Evolutionary conservation across 75 land plant genomes (phyloP).

Genomic region (Adiantum capillusveneris): DNA sequence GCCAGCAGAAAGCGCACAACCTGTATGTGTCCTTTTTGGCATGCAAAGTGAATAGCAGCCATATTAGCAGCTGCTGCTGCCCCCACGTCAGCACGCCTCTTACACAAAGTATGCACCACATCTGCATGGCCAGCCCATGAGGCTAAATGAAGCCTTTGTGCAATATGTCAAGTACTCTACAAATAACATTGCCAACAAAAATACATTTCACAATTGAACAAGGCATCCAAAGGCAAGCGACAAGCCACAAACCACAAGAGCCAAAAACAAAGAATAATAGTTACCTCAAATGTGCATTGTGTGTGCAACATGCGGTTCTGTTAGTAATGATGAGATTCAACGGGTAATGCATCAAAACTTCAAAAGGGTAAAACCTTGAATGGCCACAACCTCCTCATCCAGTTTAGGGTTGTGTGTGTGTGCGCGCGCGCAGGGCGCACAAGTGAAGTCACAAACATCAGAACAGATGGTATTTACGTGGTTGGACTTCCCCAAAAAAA

Average conservation of each 20-base stretch:
- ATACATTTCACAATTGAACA: not conserved
- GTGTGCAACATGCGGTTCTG: too few relatives aligned
- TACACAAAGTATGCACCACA: slow-evolving; percentile 68
- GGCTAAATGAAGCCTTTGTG: slow-evolving; percentile 75
- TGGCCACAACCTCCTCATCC: not conserved
- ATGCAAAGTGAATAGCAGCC: slow-evolving; percentile 95
- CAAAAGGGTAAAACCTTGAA: too few relatives aligned
- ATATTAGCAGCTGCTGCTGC: slow-evolving; percentile 94
- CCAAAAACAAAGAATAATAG: too few relatives aligned
- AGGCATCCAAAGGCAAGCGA: not conserved
- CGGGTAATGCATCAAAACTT: too few relatives aligned
- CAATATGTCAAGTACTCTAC: not conserved
- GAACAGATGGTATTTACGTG: too few relatives aligned
- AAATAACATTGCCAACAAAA: not conserved
- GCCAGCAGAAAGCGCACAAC: slow-evolving; percentile 56
- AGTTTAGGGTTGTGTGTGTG: not conserved
- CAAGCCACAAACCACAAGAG: slow-evolving; percentile 10
- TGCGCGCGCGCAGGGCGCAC: not conserved
- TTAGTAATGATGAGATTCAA: too few relatives aligned
- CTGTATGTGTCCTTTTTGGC: slow-evolving; percentile 92
- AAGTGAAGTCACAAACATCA: not conserved
- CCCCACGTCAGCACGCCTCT: slow-evolving; percentile 67
- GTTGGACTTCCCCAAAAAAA: not conserved
- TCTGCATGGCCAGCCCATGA: slow-evolving; percentile 94
- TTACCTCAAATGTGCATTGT: too few relatives aligned